Evolutionary conservation across 495 filamentous ascomycete species (phyloP).

Genomic region (Astrothelium macrocarpum): DNA sequence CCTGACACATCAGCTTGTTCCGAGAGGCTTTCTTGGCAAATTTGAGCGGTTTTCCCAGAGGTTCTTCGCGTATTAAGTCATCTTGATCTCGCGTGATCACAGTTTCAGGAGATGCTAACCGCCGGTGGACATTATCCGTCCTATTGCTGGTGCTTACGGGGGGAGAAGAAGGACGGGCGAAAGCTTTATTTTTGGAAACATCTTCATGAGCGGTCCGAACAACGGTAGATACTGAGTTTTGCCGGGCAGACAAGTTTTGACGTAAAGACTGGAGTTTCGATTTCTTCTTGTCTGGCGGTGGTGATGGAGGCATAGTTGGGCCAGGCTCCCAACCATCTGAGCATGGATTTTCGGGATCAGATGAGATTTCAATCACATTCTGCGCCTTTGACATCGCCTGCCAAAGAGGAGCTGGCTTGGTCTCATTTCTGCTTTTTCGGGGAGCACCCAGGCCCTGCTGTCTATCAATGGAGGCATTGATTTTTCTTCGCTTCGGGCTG

Average conservation of each 20-base stretch:
- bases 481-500: constrained; percentile 42
- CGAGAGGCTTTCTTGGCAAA: constrained; percentile 1
- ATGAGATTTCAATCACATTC: constrained; percentile 22
- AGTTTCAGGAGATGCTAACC: neutral
- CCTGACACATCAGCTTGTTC: constrained; percentile 6
- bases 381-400: neutral
- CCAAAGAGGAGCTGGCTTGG: neutral
- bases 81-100: neutral
- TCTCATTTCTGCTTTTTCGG: constrained; percentile 3
- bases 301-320: constrained; percentile 17
- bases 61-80: neutral
- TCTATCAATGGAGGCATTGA: neutral
- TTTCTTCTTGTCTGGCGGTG: constrained; percentile 7
- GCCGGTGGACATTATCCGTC: neutral
- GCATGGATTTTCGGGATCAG: constrained; percentile 19
- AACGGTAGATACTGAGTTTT: neutral
- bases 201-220: too few relatives aligned
- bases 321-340: constrained; percentile 22
- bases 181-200: neutral
- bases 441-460: neutral
- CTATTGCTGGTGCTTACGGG: constrained; percentile 4
- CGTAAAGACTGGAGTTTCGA: neutral
- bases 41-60: neutral
- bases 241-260: neutral
- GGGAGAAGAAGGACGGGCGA: constrained; percentile 1